Percentiles rank a stretch among this genome's conserved stretches.
These are phyloP conservation scores for Phytophthora constricta DNA, from an alignment of 352 stramenopile genomes.

Conservation along the genomic window DNA sequence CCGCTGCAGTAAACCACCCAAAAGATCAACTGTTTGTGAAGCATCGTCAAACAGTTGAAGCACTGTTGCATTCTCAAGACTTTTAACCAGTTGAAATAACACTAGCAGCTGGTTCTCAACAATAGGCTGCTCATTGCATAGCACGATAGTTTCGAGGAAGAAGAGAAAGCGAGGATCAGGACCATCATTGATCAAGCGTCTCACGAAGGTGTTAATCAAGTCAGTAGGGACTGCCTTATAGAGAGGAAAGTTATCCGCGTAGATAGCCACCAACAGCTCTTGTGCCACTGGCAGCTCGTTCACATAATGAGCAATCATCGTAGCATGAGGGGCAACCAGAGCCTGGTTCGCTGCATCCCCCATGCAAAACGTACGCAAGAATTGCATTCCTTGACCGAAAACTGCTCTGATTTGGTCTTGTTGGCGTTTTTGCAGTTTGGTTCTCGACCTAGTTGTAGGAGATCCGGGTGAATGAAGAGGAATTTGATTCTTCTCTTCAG, in stretches of 20 bases:
- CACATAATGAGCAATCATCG: constrained; percentile 63
- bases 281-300: constrained; percentile 64
- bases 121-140: constrained; percentile 64
- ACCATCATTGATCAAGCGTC: constrained; percentile 42
- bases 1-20: constrained; percentile 43
- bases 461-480: constrained; percentile 26
- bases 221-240: constrained; percentile 67
- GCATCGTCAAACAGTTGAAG: constrained; percentile 67
- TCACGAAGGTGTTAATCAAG: constrained; percentile 64
- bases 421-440: constrained; percentile 54
- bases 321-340: constrained; percentile 50
- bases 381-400: constrained; percentile 63
- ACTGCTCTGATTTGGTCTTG: constrained; percentile 59
- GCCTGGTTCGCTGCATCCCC: constrained; percentile 56
- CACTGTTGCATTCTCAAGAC: constrained; percentile 52
- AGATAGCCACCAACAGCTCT: constrained; percentile 64
- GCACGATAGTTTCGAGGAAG: constrained; percentile 65
- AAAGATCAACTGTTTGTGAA: constrained; percentile 24
- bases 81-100: constrained; percentile 74
- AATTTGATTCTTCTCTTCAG: constrained; percentile 15
- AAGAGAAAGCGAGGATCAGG: constrained; percentile 62
- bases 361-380: constrained; percentile 60
- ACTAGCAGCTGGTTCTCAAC: constrained; percentile 74
- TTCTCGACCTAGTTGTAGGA: constrained; percentile 32
- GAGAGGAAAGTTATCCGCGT: constrained; percentile 47